Percentiles rank a stretch among this genome's conserved stretches.
Conservation (phyloP, 768 basidiomycete species). For the Collybia mongolica region DNA sequence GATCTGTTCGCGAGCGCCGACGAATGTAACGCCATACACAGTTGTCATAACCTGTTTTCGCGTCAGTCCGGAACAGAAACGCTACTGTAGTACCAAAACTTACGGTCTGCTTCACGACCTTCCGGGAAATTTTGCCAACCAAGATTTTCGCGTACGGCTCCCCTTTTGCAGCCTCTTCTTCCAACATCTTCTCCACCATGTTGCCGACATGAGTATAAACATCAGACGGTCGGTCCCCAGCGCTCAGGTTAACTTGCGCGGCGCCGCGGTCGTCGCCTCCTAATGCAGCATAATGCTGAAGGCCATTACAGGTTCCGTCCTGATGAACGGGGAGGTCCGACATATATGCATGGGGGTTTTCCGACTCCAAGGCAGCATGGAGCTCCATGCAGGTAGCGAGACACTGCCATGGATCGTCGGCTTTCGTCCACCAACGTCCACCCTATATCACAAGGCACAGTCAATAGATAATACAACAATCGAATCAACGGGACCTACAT, state of each 20-base stretch:
- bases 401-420: constrained; percentile 98
- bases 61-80: not conserved
- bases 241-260: constrained; percentile 86
- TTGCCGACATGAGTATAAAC: constrained; percentile 91
- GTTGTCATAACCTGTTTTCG: constrained; percentile 90
- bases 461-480: not conserved
- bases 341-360: constrained; percentile 57
- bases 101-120: constrained; percentile 97
- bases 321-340: constrained; percentile 91
- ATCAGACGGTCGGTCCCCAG: constrained; percentile 85
- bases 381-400: constrained; percentile 92
- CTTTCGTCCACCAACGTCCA: constrained; percentile 81
- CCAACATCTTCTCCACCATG: constrained; percentile 75
- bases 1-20: constrained; percentile 95
- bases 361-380: constrained; percentile 71
- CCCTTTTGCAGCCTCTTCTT: constrained; percentile 52
- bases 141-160: constrained; percentile 58
- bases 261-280: constrained; percentile 92
- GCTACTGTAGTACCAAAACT: constrained; percentile 19
- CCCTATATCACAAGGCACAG: constrained; percentile 42
- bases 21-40: constrained; percentile 95
- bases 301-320: constrained; percentile 97
- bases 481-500: constrained; percentile 37
- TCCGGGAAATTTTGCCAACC: constrained; percentile 78
- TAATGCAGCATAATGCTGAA: constrained; percentile 98